Evolutionary conservation across 176 grass and related monocot species (phyloP).

Genomic region (Triticum dicoccoides): DNA sequence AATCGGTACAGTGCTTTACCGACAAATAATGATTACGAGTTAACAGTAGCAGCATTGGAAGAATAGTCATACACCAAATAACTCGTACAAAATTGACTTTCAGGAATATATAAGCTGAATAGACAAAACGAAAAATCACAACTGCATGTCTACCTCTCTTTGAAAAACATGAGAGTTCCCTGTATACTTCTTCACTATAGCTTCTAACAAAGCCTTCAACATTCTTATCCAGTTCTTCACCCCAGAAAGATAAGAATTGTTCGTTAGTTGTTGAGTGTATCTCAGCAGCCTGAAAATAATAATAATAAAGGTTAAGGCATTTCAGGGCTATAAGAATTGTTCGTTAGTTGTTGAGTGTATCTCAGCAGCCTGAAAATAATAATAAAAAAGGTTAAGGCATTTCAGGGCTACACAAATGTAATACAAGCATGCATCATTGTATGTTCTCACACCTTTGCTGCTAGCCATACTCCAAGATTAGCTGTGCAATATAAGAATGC

Average conservation of each 20-base stretch:
- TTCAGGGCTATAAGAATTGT: slow-evolving; percentile 21
- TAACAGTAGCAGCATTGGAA: not conserved
- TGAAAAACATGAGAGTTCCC: slow-evolving; percentile 35
- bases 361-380: slow-evolving; percentile 62
- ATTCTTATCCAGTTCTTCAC: slow-evolving; percentile 41
- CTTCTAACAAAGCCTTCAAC: slow-evolving; percentile 48
- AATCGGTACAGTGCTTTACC: not conserved
- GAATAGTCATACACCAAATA: not conserved
- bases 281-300: slow-evolving; percentile 62
- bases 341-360: slow-evolving; percentile 38
- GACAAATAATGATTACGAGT: not conserved
- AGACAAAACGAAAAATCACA: not conserved
- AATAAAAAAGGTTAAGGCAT: slow-evolving; percentile 12
- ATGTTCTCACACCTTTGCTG: slow-evolving; percentile 47
- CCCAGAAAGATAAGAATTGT: slow-evolving; percentile 58
- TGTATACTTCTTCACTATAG: slow-evolving; percentile 48
- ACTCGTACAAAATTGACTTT: not conserved
- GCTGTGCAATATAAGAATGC: slow-evolving; percentile 53
- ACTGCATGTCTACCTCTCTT: slow-evolving; percentile 25
- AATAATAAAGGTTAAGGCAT: slow-evolving; percentile 13
- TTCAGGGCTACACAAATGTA: slow-evolving; percentile 10
- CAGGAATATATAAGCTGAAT: not conserved
- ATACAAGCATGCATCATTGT: not conserved
- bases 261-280: slow-evolving; percentile 38
- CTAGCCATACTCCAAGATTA: slow-evolving; percentile 64